These are phyloP conservation scores for Geosmithia flava DNA, from an alignment of 2,329 filamentous ascomycete species.

Conservation along the genomic window DNA sequence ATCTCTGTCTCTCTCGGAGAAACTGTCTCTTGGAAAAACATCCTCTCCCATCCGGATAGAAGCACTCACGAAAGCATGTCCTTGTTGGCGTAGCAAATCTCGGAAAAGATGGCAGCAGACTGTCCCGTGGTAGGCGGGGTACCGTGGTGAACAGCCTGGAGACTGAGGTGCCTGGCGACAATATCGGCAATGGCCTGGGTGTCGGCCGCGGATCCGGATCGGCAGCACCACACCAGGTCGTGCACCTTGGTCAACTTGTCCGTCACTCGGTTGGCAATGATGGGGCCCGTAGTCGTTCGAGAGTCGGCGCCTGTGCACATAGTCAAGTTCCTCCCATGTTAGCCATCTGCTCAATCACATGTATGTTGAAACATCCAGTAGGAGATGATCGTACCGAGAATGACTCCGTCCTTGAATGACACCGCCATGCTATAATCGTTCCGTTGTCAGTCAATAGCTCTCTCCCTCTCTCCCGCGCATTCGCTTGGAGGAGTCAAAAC, in stretches of 20 bases:
- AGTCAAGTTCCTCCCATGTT: constrained; percentile 7
- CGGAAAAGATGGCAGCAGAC: constrained; percentile 91
- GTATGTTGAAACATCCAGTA: background rate
- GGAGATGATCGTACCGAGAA: constrained; percentile 49
- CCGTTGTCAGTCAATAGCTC: background rate
- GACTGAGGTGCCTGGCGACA: constrained; percentile 87
- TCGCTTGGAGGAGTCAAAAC: constrained; percentile 20
- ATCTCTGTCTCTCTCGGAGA: too few species aligned
- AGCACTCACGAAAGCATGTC: constrained; percentile 66
- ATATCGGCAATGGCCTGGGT: constrained; percentile 98
- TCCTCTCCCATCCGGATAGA: too few species aligned
- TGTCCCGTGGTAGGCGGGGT: constrained; percentile 89
- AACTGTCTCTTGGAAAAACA: background rate
- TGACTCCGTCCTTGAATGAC: constrained; percentile 97
- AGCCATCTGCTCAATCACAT: background rate
- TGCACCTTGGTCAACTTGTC: constrained; percentile 98
- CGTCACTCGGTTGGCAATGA: constrained; percentile 98
- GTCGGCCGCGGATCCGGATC: constrained; percentile 92
- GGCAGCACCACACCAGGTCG: constrained; percentile 99
- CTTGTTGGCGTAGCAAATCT: constrained; percentile 97
- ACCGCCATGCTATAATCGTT: constrained; percentile 71
- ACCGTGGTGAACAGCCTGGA: constrained; percentile 84
- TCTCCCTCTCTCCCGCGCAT: background rate
- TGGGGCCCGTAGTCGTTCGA: constrained; percentile 91
- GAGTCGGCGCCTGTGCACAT: constrained; percentile 65